These are phyloP conservation scores for Sporothrix dimorphospora DNA, from an alignment of 2,329 filamentous ascomycete genomes.

Conservation along the genomic window DNA sequence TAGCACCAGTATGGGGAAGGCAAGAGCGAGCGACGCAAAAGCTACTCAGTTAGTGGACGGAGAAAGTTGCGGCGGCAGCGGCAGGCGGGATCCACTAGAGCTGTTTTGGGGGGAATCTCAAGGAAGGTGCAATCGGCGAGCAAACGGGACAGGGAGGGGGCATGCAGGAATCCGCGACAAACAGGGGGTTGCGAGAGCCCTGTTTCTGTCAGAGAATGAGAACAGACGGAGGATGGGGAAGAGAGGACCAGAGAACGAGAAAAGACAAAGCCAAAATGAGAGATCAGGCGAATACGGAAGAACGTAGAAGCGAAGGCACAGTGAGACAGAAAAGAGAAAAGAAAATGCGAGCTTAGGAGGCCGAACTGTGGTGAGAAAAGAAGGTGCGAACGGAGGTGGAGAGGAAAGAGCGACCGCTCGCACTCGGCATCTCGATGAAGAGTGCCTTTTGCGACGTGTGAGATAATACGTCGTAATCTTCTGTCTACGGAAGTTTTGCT, in stretches of 20 bases:
- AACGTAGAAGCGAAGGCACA: slow-evolving; percentile 3
- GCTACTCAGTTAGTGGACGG: background rate
- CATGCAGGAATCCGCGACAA: slow-evolving; percentile 27
- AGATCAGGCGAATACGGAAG: slow-evolving; percentile 17
- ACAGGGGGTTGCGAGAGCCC: slow-evolving; percentile 24
- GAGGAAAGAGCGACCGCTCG: slow-evolving; percentile 8
- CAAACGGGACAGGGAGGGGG: slow-evolving; percentile 16
- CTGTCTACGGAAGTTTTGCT: background rate
- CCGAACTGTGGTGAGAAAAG: background rate
- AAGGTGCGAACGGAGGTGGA: background rate
- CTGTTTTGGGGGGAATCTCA: background rate
- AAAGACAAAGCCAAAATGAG: background rate
- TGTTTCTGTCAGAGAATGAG: slow-evolving; percentile 21
- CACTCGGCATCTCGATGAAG: background rate
- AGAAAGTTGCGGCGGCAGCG: slow-evolving; percentile 14
- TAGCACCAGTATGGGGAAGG: background rate
- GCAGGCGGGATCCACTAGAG: slow-evolving; percentile 25
- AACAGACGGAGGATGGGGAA: background rate
- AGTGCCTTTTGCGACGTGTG: too few relatives aligned
- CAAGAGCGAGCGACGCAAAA: background rate
- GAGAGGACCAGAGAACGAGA: background rate
- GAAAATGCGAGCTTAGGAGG: background rate
- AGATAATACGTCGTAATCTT: background rate
- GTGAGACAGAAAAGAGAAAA: background rate
- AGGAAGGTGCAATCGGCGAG: slow-evolving; percentile 7